phyloP scores from a whole-genome alignment of 352 stramenopile species.

The Phytopythium aichiense region DNA sequence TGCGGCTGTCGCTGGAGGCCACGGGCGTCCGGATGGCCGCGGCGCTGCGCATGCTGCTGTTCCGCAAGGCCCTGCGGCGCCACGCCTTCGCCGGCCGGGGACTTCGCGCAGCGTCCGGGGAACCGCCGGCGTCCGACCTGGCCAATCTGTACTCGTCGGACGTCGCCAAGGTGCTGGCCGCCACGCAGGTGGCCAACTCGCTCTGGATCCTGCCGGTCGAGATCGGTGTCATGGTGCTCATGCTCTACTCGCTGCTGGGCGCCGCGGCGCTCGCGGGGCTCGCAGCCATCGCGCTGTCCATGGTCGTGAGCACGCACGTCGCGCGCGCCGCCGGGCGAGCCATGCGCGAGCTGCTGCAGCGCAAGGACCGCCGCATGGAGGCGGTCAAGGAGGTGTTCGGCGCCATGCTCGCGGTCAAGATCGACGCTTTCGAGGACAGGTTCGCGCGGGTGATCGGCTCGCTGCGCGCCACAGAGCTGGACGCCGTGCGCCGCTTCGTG shows the following conservation, averaged over 20 bases:
- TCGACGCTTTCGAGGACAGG: constrained; percentile 88
- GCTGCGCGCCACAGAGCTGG: constrained; percentile 75
- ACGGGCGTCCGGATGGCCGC: constrained; percentile 24
- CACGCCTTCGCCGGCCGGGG: constrained; percentile 13
- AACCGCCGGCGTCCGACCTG: constrained; percentile 51
- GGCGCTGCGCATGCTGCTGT: constrained; percentile 36
- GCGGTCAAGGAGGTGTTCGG: constrained; percentile 89
- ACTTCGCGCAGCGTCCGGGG: neutral
- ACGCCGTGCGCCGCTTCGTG: constrained; percentile 57
- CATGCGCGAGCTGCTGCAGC: constrained; percentile 75
- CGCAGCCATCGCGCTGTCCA: constrained; percentile 21
- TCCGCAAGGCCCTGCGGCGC: constrained; percentile 35
- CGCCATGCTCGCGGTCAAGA: constrained; percentile 95
- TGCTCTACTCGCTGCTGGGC: constrained; percentile 39
- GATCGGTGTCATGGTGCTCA: constrained; percentile 26
- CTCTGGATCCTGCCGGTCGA: constrained; percentile 50
- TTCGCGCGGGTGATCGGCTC: constrained; percentile 74
- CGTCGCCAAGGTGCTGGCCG: constrained; percentile 47
- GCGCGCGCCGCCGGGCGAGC: constrained; percentile 36
- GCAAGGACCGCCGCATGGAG: constrained; percentile 89
- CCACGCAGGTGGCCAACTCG: constrained; percentile 35
- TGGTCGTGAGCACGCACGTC: constrained; percentile 48
- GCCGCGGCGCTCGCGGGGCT: constrained; percentile 38
- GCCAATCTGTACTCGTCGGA: constrained; percentile 93
- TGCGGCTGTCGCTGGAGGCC: constrained; percentile 23